phyloP scores from a whole-genome alignment of 192 early-diverging fungal species.

The Gryganskiella cystojenkinii region DNA sequence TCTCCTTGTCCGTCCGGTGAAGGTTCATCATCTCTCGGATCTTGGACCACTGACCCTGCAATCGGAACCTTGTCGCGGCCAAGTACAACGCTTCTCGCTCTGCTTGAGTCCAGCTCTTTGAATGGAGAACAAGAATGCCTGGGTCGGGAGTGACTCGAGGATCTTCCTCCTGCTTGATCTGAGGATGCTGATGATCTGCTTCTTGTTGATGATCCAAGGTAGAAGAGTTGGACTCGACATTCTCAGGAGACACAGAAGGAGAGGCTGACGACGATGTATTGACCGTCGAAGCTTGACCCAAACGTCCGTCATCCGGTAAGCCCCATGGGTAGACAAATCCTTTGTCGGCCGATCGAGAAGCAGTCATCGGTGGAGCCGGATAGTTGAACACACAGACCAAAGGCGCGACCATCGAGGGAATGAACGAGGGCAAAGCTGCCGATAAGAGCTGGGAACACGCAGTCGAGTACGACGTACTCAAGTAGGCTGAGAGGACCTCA shows the following conservation, averaged over 20 bases:
- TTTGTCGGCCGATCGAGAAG: neutral
- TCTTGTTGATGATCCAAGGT: neutral
- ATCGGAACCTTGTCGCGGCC: constrained; percentile 19
- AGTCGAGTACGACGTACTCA: constrained; percentile 1
- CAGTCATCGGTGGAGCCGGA: constrained; percentile 9
- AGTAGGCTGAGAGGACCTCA: constrained; percentile 9
- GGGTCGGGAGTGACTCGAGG: neutral
- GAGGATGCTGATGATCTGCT: neutral
- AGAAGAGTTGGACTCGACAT: neutral
- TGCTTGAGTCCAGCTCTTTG: constrained; percentile 26
- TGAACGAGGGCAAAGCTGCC: constrained; percentile 33
- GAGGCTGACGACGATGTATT: neutral
- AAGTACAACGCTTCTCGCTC: constrained; percentile 36
- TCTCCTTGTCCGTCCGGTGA: constrained; percentile 34
- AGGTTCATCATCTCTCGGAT: constrained; percentile 43
- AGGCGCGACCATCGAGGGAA: constrained; percentile 39
- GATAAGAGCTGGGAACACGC: constrained; percentile 20
- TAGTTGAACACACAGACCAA: constrained; percentile 37
- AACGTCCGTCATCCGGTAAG: constrained; percentile 4
- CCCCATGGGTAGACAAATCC: constrained; percentile 39
- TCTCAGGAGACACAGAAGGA: neutral
- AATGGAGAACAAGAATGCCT: constrained; percentile 17
- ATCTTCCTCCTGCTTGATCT: neutral
- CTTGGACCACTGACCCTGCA: constrained; percentile 34
- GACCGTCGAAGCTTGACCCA: neutral